A percentile compares a stretch with the other conserved stretches of the same genome.
phyloP scores from a whole-genome alignment of 1,139 yeast genomes.

The Zygosaccharomyces sapae region DNA sequence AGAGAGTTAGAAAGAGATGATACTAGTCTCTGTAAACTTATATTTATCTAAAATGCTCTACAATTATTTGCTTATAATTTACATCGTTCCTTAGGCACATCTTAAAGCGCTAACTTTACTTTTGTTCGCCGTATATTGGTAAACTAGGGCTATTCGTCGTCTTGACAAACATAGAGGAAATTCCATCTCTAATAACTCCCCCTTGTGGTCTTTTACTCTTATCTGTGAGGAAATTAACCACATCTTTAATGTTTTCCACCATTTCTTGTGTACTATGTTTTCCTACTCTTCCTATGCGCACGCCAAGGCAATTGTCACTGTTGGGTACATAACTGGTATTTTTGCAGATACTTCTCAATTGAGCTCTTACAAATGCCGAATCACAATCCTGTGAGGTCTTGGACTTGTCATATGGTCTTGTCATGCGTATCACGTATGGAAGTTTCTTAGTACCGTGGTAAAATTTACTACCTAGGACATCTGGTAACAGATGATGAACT shows the following conservation, averaged over 20 bases:
- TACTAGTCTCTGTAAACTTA: too few relatives aligned
- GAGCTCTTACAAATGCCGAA: conserved; percentile 56
- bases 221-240: conserved; percentile 48
- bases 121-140: conserved; percentile 36
- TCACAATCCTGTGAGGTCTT: conserved; percentile 40
- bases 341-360: conserved; percentile 55
- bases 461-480: conserved; percentile 52
- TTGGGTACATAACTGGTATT: conserved; percentile 60
- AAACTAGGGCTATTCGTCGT: conserved; percentile 62
- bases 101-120: not conserved
- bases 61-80: not conserved
- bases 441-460: conserved; percentile 55
- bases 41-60: not conserved
- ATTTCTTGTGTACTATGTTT: conserved; percentile 43
- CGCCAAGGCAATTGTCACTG: conserved; percentile 42
- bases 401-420: conserved; percentile 42
- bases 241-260: conserved; percentile 52
- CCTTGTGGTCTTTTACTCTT: conserved; percentile 53
- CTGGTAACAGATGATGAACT: conserved; percentile 55
- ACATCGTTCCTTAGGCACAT: not conserved
- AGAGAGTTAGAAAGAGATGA: not conserved
- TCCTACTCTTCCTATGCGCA: conserved; percentile 50
- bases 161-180: conserved; percentile 54
- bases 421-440: conserved; percentile 65
- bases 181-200: conserved; percentile 47